phyloP scores from a whole-genome alignment of 164 flowering plant species.

The Magnolia officinalis region DNA sequence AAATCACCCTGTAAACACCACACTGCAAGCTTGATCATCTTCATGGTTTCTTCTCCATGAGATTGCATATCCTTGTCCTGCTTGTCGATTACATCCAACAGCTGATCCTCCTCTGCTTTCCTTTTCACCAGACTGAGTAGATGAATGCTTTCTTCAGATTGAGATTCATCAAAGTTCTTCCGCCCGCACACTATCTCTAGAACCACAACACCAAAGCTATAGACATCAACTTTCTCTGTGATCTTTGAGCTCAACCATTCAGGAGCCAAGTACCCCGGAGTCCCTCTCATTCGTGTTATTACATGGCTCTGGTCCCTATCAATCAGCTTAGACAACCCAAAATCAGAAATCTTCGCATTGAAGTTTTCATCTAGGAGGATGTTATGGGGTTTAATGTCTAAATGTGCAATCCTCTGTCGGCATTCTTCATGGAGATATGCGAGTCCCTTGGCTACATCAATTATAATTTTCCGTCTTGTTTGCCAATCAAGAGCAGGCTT shows the following conservation, averaged over 20 bases:
- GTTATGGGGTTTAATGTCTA: conserved; percentile 29
- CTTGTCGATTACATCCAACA: conserved; percentile 15
- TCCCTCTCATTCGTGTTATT: conserved; percentile 16
- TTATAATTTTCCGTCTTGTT: conserved; percentile 9
- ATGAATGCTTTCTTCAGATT: conserved; percentile 2
- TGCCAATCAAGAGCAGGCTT: conserved; percentile 19
- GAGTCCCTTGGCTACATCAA: conserved; percentile 19
- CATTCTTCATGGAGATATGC: conserved; percentile 32
- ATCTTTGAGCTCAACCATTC: conserved; percentile 14
- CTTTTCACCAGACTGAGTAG: conserved; percentile 11
- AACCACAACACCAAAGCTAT: conserved; percentile 28
- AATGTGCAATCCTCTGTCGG: conserved; percentile 19
- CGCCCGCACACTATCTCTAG: conserved; percentile 25
- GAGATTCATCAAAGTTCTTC: conserved; percentile 18
- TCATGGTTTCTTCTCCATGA: conserved; percentile 5
- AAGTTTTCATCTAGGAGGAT: conserved; percentile 19
- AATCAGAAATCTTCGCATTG: conserved; percentile 26
- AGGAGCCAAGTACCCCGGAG: conserved; percentile 16
- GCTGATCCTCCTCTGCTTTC: conserved; percentile 9
- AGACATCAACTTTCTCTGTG: conserved; percentile 28
- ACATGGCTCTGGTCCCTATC: conserved; percentile 23
- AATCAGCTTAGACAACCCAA: conserved; percentile 20
- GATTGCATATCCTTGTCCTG: not conserved
- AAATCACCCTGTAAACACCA: conserved; percentile 21
- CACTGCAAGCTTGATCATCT: conserved; percentile 15